Base-by-base conservation (phyloP, 192 early-diverging fungal species). In the Spinellus fusiger region DNA sequence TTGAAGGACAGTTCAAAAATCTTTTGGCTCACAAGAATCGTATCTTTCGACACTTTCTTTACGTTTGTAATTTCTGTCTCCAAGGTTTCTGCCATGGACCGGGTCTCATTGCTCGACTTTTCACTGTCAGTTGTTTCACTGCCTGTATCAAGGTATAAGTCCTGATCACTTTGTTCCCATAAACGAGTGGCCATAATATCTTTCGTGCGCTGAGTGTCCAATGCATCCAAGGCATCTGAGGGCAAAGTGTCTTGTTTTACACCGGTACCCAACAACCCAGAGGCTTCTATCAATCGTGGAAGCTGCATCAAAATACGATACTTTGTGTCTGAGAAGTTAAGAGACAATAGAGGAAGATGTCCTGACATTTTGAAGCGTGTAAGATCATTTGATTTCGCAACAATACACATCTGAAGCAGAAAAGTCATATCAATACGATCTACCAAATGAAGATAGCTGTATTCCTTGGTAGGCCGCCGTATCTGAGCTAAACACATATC, bases 311-410 rank as follows among this genome's bases (percentile, higher is more conserved):
- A 76, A 0, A 85, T 84, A 61, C 88, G 86, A 80, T 96, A 95
- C 69, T 98, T 98, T 53, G 85, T 77, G 70, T 98, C 93, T 0
- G 94, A 96, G 29, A 98, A 85, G 68, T 93, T 96, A 23, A 96
- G 69, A 52, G 93, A 85, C 32, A 98, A 64, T 18, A 89, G 68
- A 0, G 94, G 93, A 59, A 98, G 69, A 8, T 87, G 81, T 27
- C 91, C 94, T 38, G 85, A 81, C 5, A 98, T 71, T 49, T 82
- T 79, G 54, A 92, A 84, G 55, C 81, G 80, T 48, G 94, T 77
- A 58, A 93, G 71, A 26, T 91, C 83, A 0, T 82, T 64, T 3
- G 89, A 77, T 61, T 91, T 84, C 16, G 86, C 87, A 29, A 97
- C 46, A 56, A 96, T 96, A 60, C 89, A 98, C 48, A 90, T 70